Percentiles rank a stretch among this genome's conserved stretches.
phyloP scores from a whole-genome alignment of 108 stramenopile species.

The Cyclostephanos tholiformis region DNA sequence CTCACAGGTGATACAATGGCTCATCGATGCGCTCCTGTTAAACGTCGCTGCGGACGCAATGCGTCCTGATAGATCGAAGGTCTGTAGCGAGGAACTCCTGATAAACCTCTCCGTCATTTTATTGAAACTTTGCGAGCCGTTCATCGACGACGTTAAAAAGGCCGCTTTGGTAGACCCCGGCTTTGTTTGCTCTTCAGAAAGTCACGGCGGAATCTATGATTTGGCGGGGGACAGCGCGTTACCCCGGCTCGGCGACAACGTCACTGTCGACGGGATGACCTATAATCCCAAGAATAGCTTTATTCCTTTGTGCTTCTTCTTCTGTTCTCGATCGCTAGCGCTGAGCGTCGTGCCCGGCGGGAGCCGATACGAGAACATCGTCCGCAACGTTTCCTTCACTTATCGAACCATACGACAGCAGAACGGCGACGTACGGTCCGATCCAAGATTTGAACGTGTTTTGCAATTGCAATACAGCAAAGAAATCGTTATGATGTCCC shows the following conservation, averaged over 20 bases:
- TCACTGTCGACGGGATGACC: constrained; percentile 8
- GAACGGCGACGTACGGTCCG: constrained; percentile 62
- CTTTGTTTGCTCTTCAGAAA: constrained; percentile 65
- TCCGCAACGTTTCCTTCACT: constrained; percentile 61
- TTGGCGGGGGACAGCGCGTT: constrained; percentile 70
- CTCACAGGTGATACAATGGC: constrained; percentile 69
- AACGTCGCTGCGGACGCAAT: constrained; percentile 76
- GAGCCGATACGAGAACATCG: constrained; percentile 55
- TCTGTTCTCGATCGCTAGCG: constrained; percentile 71
- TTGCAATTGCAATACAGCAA: constrained; percentile 58
- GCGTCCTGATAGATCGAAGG: constrained; percentile 76
- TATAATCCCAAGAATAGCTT: constrained; percentile 85
- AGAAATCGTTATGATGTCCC: constrained; percentile 73
- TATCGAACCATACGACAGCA: constrained; percentile 54
- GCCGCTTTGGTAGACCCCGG: constrained; percentile 71
- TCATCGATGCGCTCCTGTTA: constrained; percentile 76
- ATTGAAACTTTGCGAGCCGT: constrained; percentile 85
- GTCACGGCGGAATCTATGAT: constrained; percentile 72
- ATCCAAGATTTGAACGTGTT: constrained; percentile 67
- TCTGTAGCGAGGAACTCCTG: constrained; percentile 58
- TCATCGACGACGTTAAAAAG: constrained; percentile 64
- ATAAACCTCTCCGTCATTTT: constrained; percentile 69
- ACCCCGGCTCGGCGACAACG: constrained; percentile 71
- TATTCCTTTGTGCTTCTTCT: constrained; percentile 86
- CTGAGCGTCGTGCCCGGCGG: constrained; percentile 69